Percentiles rank a stretch among this genome's conserved stretches.
phyloP scores from a whole-genome alignment of 1,139 yeast species.

The Sugiyamaella pinicola region DNA sequence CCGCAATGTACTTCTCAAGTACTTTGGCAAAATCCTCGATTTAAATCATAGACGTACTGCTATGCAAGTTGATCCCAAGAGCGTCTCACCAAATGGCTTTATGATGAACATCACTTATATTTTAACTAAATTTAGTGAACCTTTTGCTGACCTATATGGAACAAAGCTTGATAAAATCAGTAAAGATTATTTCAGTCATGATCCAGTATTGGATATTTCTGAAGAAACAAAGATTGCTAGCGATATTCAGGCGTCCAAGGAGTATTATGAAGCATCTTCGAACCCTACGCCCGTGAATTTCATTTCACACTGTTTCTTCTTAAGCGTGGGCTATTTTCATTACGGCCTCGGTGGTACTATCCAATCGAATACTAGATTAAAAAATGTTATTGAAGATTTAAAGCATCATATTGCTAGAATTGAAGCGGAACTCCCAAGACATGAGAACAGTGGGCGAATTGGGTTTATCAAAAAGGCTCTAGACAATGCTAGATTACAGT shows the following conservation, averaged over 20 bases:
- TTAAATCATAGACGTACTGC: slow-evolving; percentile 86
- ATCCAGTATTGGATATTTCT: slow-evolving; percentile 57
- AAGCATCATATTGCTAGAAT: slow-evolving; percentile 54
- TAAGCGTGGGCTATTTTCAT: slow-evolving; percentile 76
- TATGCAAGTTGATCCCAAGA: slow-evolving; percentile 70
- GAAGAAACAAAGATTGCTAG: slow-evolving; percentile 87
- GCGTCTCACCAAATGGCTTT: slow-evolving; percentile 76
- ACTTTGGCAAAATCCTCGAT: slow-evolving; percentile 73
- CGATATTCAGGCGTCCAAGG: slow-evolving; percentile 67
- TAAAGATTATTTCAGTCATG: slow-evolving; percentile 57
- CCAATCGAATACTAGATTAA: slow-evolving; percentile 58
- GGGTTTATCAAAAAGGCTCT: slow-evolving; percentile 31
- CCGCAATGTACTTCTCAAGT: slow-evolving; percentile 61
- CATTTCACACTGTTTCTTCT: slow-evolving; percentile 82
- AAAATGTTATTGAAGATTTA: slow-evolving; percentile 54
- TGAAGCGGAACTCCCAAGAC: slow-evolving; percentile 38
- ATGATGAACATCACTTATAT: slow-evolving; percentile 75
- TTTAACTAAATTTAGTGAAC: slow-evolving; percentile 72
- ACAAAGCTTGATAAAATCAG: slow-evolving; percentile 77
- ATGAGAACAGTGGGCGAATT: slow-evolving; percentile 35
- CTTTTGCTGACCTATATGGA: slow-evolving; percentile 67
- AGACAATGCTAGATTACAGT: slow-evolving; percentile 50
- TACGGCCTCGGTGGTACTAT: slow-evolving; percentile 86
- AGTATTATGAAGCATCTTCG: slow-evolving; percentile 47
- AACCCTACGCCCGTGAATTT: slow-evolving; percentile 59